These are phyloP conservation scores for Mycosphaerelloides madeirae DNA, from an alignment of 2,329 filamentous ascomycete species.

Conservation along the genomic window DNA sequence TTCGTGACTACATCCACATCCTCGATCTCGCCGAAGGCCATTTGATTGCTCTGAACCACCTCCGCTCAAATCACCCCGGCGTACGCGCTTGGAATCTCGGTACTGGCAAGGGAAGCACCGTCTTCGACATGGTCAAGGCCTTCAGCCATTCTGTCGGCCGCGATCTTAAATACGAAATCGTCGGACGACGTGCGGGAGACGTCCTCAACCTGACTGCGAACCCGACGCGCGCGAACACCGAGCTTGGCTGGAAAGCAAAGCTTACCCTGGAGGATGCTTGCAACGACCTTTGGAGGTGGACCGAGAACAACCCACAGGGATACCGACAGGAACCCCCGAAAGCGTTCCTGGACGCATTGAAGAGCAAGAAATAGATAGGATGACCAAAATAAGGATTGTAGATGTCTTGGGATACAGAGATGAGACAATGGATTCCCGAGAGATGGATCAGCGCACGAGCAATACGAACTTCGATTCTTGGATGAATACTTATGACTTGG, in stretches of 20 bases:
- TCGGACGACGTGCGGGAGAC: conserved; percentile 75
- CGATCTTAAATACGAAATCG: conserved; percentile 81
- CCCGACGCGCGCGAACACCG: conserved; percentile 76
- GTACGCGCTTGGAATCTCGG: conserved; percentile 96
- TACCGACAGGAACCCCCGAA: conserved; percentile 89
- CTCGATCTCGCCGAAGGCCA: conserved; percentile 84
- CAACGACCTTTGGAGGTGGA: conserved; percentile 93
- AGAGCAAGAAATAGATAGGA: conserved; percentile 22
- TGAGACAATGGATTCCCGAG: no score
- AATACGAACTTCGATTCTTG: no score
- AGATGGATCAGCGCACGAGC: no score
- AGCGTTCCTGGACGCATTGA: conserved; percentile 61
- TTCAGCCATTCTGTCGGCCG: conserved; percentile 84
- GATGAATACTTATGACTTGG: no score
- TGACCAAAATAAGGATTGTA: no score
- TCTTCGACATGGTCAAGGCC: conserved; percentile 95
- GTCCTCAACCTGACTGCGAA: conserved; percentile 94
- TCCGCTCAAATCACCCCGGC: conserved; percentile 77
- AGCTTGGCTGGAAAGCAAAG: conserved; percentile 89
- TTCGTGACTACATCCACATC: conserved; percentile 97
- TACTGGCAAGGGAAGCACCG: conserved; percentile 88
- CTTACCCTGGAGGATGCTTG: conserved; percentile 89
- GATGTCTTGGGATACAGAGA: no score
- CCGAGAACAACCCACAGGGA: conserved; percentile 90
- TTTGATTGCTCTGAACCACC: conserved; percentile 82